phyloP scores from a whole-genome alignment of 306 rosid genomes.

The Cucumis cinereus region DNA sequence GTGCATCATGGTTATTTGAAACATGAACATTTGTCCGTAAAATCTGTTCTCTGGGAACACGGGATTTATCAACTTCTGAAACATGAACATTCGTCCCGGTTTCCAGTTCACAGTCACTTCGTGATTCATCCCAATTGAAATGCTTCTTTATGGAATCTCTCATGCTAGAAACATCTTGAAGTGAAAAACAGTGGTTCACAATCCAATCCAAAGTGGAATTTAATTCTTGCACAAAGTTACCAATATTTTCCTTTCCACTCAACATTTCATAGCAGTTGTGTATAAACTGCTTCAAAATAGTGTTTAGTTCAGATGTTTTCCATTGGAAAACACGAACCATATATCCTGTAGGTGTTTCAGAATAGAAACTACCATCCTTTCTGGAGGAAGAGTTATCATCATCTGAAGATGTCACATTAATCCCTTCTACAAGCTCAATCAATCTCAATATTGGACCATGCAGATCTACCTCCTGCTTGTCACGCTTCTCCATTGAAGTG shows the following conservation, averaged over 20 bases:
- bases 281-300: constrained; percentile 43
- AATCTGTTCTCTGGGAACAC: constrained; percentile 19
- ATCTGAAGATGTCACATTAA: constrained; percentile 39
- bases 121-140: constrained; percentile 77
- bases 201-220: constrained; percentile 76
- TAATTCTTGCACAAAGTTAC: constrained; percentile 33
- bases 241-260: constrained; percentile 48
- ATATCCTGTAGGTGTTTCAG: constrained; percentile 49
- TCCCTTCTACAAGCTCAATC: constrained; percentile 79
- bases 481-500: background rate
- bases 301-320: constrained; percentile 61
- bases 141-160: constrained; percentile 67
- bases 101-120: constrained; percentile 67
- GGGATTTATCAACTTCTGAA: constrained; percentile 24
- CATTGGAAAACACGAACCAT: constrained; percentile 79
- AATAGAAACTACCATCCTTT: constrained; percentile 20
- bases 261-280: constrained; percentile 54
- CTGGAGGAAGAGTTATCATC: constrained; percentile 22
- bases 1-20: constrained; percentile 16
- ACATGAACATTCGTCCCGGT: constrained; percentile 31
- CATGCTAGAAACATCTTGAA: constrained; percentile 86
- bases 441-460: constrained; percentile 45
- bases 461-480: constrained; percentile 20
- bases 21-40: no score
- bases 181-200: constrained; percentile 80